phyloP scores from a whole-genome alignment of 2,329 filamentous ascomycete genomes.

The Fusarium compactum region DNA sequence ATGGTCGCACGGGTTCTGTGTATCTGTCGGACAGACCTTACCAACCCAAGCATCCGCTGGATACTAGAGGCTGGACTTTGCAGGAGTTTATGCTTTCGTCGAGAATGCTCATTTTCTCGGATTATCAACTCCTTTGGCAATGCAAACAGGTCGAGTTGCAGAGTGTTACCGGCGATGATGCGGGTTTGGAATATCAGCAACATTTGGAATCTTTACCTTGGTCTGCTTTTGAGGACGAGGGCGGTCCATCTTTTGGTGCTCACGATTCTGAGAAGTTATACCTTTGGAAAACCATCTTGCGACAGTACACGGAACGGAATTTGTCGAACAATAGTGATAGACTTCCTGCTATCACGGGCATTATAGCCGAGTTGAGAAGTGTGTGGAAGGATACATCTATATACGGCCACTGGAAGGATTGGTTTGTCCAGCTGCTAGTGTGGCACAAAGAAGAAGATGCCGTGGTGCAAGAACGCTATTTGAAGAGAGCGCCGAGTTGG shows the following conservation, averaged over 20 bases:
- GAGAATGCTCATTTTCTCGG: conserved; percentile 4
- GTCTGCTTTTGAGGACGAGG: background rate
- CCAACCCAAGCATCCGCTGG: fast-evolving
- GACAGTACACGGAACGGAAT: background rate
- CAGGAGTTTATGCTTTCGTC: conserved; percentile 1
- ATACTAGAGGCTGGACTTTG: background rate
- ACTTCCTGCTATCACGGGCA: background rate
- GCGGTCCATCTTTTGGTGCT: background rate
- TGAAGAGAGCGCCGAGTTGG: background rate
- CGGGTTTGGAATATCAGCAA: background rate
- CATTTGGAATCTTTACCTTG: background rate
- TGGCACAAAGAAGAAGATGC: fast-evolving
- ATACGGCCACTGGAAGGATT: conserved; percentile 3
- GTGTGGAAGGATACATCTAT: background rate
- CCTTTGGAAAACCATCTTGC: fast-evolving
- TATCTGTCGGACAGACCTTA: fast-evolving
- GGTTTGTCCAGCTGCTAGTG: background rate
- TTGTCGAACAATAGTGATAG: background rate
- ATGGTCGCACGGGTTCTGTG: fast-evolving
- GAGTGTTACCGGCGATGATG: fast-evolving
- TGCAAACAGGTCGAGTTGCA: background rate
- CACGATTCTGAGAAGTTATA: background rate
- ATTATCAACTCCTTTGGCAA: conserved; percentile 4
- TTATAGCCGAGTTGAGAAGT: background rate
- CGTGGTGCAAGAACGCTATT: fast-evolving